Evolutionary conservation across 306 rosid genomes (phyloP), one percentile per base, ranked within the genome.

Genomic region (Phaseolus lunatus): DNA sequence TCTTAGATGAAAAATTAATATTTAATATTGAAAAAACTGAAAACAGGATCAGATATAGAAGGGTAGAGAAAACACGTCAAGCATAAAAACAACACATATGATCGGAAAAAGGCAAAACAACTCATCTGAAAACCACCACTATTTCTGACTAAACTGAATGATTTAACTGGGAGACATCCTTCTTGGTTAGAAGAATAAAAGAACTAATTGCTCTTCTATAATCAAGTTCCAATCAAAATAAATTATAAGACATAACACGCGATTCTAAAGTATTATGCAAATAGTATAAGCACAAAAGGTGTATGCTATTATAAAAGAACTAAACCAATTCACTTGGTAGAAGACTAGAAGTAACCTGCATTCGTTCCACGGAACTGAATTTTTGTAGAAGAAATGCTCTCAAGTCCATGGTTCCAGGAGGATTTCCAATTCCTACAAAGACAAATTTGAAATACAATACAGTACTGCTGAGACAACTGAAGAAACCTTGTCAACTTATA

Each of bases 341-440:
- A 73, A 53, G 73, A 56, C 52, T 24, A 76, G 58, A 47, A 29
- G 18, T 69, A 43, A 81, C 98, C 93, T 94, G 96, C 66, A 88
- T 63, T 73, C 97, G 85, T 75, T 95, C 97, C 53, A 62, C 84
- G 1, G 88, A 68, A 81, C 97, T 90, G 72, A 92, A 95, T 78
- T 86, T 89, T 71, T 90, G 96, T 43, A 92, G 90, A 80, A 95
- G 92, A 86, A 19, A 92, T 33, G 97, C 97, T 88, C 85, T 86
- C 85, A 86, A 62, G 82, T 95, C 98, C 98, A 92, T 92, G 47
- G 86, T 74, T 33, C 96, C 97, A 57, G 91, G 97, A 67, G 97
- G 92, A 72, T 90, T 95, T 78, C 97, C 93, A 49, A 95, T 91
- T 76, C 98, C 98, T 94, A 87, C 64, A 75, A 20, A 53, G 16